Conservation (phyloP, 1,284 basidiomycete species). For the Rhodotorula sp. region DNA sequence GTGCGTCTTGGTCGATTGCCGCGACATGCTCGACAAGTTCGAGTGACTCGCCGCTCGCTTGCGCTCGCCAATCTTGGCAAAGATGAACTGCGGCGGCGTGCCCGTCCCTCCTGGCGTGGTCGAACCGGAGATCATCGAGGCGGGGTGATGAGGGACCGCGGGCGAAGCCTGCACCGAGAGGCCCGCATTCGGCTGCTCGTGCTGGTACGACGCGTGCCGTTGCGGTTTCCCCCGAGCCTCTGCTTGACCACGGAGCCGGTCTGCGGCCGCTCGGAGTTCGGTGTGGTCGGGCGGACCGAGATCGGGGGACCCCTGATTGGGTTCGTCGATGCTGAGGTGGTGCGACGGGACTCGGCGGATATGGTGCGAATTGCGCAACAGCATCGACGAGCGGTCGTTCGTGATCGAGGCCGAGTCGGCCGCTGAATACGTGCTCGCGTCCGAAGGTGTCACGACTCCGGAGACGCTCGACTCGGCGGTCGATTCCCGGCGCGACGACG, state of each 20-base stretch:
- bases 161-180: slow-evolving; percentile 2
- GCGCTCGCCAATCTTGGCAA: slow-evolving; percentile 40
- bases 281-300: slow-evolving; percentile 26
- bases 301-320: slow-evolving; percentile 27
- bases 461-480: not conserved
- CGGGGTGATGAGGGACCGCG: not conserved
- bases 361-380: slow-evolving; percentile 16
- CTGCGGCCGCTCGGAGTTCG: slow-evolving; percentile 27
- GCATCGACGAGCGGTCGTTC: not conserved
- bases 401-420: not conserved
- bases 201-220: slow-evolving; percentile 15
- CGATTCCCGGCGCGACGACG: not conserved
- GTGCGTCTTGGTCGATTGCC: slow-evolving; percentile 50
- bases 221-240: slow-evolving; percentile 9
- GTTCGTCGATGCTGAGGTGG: slow-evolving; percentile 37
- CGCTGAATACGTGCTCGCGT: not conserved
- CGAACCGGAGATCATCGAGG: slow-evolving; percentile 14
- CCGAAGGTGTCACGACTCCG: slow-evolving; percentile 1
- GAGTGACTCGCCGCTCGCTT: slow-evolving; percentile 31
- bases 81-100: slow-evolving; percentile 46
- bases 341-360: slow-evolving; percentile 38
- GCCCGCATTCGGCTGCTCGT: not conserved
- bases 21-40: slow-evolving; percentile 32
- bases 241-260: slow-evolving; percentile 27
- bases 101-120: slow-evolving; percentile 40